phyloP scores from a whole-genome alignment of 148 eudicot genomes.

The Fallopia convolvulus region DNA sequence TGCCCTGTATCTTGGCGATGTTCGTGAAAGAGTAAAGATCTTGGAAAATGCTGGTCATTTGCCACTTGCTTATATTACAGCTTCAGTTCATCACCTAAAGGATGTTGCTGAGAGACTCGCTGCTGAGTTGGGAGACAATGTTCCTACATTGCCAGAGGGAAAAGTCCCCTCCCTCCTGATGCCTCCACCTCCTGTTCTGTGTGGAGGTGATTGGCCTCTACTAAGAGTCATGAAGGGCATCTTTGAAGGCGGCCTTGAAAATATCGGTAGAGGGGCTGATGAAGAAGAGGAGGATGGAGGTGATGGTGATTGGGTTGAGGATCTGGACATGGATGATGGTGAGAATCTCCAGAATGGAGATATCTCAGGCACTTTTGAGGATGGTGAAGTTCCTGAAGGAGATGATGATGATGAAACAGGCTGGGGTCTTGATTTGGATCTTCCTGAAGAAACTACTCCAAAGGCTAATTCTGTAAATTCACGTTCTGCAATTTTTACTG shows the following conservation, averaged over 20 bases:
- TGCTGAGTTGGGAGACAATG: conserved; percentile 45
- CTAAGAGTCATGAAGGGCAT: conserved; percentile 59
- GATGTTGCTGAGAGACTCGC: conserved; percentile 48
- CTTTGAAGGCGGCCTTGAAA: conserved; percentile 54
- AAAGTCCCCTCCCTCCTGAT: conserved; percentile 53
- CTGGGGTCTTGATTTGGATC: conserved; percentile 43
- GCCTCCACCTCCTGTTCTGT: conserved; percentile 48
- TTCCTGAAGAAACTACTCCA: conserved; percentile 41
- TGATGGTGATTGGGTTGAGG: conserved; percentile 58
- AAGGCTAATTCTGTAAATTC: conserved; percentile 20
- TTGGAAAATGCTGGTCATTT: conserved; percentile 54
- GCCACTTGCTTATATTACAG: conserved; percentile 67
- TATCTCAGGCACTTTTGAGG: conserved; percentile 27
- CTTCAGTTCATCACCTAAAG: conserved; percentile 50
- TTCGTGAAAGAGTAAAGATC: conserved; percentile 67
- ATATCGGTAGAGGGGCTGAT: conserved; percentile 27
- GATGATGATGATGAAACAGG: conserved; percentile 32
- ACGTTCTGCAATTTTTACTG: conserved; percentile 25
- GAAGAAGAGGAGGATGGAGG: conserved; percentile 51
- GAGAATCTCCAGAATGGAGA: conserved; percentile 46
- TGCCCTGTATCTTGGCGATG: conserved; percentile 63
- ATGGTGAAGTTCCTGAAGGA: conserved; percentile 35
- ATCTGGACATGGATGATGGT: conserved; percentile 43
- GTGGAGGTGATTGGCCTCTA: conserved; percentile 68
- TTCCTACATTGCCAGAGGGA: conserved; percentile 47